phyloP scores from a whole-genome alignment of 164 flowering plant species.

The Tinospora cordifolia region DNA sequence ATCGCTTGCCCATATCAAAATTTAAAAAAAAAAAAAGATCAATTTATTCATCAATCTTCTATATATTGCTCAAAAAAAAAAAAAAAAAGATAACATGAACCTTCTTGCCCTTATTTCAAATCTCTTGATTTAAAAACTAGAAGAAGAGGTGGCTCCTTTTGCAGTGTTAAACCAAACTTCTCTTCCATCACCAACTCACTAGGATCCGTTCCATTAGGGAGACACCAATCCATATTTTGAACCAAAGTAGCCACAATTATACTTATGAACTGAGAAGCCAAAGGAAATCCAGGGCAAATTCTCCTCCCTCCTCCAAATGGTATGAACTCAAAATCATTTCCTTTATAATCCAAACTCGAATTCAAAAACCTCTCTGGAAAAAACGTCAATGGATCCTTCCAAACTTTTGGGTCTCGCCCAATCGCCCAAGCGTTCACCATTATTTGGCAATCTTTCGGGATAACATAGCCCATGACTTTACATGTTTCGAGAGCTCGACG shows the following conservation, averaged over 20 bases:
- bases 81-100: too few species aligned
- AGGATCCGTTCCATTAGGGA: constrained; percentile 16
- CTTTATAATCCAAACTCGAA: constrained; percentile 19
- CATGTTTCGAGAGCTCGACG: constrained; percentile 17
- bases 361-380: constrained; percentile 24
- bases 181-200: constrained; percentile 21
- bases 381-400: constrained; percentile 22
- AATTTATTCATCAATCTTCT: too few species aligned
- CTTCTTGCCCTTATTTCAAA: neutral
- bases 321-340: constrained; percentile 23
- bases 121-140: constrained; percentile 9
- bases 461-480: constrained; percentile 18
- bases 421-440: constrained; percentile 27
- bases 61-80: too few species aligned
- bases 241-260: constrained; percentile 19
- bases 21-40: too few species aligned
- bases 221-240: constrained; percentile 20
- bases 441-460: constrained; percentile 22
- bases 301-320: constrained; percentile 27
- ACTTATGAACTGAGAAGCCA: constrained; percentile 17
- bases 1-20: too few species aligned
- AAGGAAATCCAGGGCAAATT: constrained; percentile 22
- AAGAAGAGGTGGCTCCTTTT: constrained; percentile 18
- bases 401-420: constrained; percentile 20
- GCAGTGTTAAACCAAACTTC: constrained; percentile 26